Conservation (phyloP, 306 rosid genomes). For the Cicer bijugum region DNA sequence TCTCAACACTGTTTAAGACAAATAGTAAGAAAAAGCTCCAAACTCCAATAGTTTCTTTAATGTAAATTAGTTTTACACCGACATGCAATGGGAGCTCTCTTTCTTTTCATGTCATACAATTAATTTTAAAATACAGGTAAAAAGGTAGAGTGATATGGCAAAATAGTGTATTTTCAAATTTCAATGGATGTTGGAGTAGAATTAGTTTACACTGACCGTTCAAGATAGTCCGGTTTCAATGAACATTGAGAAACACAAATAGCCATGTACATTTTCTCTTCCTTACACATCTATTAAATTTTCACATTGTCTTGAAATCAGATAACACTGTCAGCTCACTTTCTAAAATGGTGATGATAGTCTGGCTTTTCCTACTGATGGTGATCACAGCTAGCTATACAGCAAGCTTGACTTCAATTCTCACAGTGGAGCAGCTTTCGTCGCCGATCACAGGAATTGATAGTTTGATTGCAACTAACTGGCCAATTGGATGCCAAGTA, state of each 20-base stretch:
- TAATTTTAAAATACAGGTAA: too few relatives aligned
- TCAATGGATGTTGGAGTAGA: too few relatives aligned
- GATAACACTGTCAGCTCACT: slow-evolving; percentile 77
- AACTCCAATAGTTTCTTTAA: slow-evolving; percentile 37
- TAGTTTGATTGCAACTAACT: slow-evolving; percentile 73
- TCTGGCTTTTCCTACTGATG: slow-evolving; percentile 94
- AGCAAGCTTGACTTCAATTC: slow-evolving; percentile 93
- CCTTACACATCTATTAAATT: slow-evolving; percentile 39
- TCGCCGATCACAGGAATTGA: slow-evolving; percentile 89
- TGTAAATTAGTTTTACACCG: too few relatives aligned
- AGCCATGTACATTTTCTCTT: too few relatives aligned
- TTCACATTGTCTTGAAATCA: slow-evolving; percentile 54
- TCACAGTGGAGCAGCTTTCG: slow-evolving; percentile 88
- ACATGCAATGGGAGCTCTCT: too few relatives aligned
- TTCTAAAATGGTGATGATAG: slow-evolving; percentile 90
- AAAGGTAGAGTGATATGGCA: too few relatives aligned
- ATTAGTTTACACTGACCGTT: too few relatives aligned
- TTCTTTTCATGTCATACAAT: too few relatives aligned
- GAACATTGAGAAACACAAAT: too few relatives aligned
- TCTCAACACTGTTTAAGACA: slow-evolving; percentile 89
- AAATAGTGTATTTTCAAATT: too few relatives aligned
- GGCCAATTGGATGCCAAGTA: slow-evolving; percentile 90
- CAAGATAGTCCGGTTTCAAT: too few relatives aligned
- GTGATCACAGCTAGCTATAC: slow-evolving; percentile 94
- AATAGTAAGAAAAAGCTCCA: slow-evolving; percentile 69